Evolutionary conservation across 2,329 filamentous ascomycete species (phyloP), one percentile per base, ranked within the genome.

Genomic region (Clarireedia hainanense): DNA sequence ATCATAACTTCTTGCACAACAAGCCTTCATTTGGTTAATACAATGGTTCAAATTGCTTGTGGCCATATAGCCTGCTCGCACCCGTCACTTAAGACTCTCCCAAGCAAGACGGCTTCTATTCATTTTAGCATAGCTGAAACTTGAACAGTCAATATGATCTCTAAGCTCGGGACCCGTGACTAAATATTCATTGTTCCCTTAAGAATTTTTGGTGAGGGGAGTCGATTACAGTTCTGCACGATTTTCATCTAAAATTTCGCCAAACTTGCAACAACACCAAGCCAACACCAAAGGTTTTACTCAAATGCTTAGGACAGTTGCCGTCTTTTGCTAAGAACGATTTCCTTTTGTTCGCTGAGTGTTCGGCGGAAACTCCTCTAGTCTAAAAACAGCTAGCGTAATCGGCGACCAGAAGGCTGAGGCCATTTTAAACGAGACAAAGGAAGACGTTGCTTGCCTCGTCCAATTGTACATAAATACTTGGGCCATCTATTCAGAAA

Each of bases 211-310:
- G 17, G 17, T 7, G 15, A 42, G 39, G 39, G 39, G 39, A 20
- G 39, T 20, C 6, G 39, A 6, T n/a, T 42, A 5, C 9, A 34
- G 14, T 34, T 30, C 10, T 14, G 30, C 4, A 10, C 30, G 9
- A 34, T 34, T 34, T 12, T 12, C 30, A 34, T 34, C 10, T 12
- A 14, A 12, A 34, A 12, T 4, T 12, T 12, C 30, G 12, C 30
- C 10, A 34, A 9, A 12, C 30, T 36, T 36, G 23, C 34, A n/a
- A 48, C 14, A 23, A 50, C 20, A 64, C 17, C 65, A 64, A 17
- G 78, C 67, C 43, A 68, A 71, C n/a, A 84, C 67, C 0, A 83
- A 72, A 80, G 77, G 62, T 83, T 81, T 2, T 80, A 20, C 80
- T 70, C 75, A 80, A 9, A 80, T 37, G 24, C 23, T 24, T 23